Evolutionary conservation across 2,329 filamentous ascomycete genomes (phyloP), one percentile per base, ranked within the genome.

Genomic region (Zymoseptoria crescenta): DNA sequence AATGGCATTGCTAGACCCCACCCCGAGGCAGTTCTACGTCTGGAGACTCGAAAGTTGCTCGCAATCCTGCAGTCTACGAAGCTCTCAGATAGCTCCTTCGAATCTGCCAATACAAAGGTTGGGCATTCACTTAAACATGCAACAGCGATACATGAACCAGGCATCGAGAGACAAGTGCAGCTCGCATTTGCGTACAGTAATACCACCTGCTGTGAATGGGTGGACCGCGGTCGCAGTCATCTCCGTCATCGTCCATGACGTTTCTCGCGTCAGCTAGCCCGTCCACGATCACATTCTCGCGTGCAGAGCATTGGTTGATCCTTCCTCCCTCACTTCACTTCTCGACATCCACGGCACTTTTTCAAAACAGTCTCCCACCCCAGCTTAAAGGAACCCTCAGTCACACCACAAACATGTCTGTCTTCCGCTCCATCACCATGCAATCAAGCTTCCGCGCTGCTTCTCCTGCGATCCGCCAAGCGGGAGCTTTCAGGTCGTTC

Each of bases 401-500:
- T 49, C 45, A 8, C 16, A 50, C 21, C 35, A 19, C 19, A 30
- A 56, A 20, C 58, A 64, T 65, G 63, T 59, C 56, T 13, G 52
- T 63, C 49, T 62, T 65, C 52, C 60, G 60, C 60, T 59, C 62
- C 58, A 59, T 64, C 58, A 70, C 70, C 50, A 63, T 69, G 56
- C 70, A 62, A 56, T 60, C 64, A 49, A 68, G 64, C 65, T 67
- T 63, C 58, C 66, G 51, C 70, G 35, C 35, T 6, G 35, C 35
- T 4, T 45, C 35, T n/a, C 69, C 55, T 55, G 69, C 64, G 56
- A 63, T 58, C 64, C 67, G 48, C 19, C 53, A 54, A 48, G 49
- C 56, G 7, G 54, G 54, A 59, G 64, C 55, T 48, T 54, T 53
- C 54, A 66, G 70, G 53, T 73, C 63, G 35, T 75, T 77, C 65